Base-by-base conservation (phyloP, 768 basidiomycete genomes). In the Coprinopsis cinerea region DNA sequence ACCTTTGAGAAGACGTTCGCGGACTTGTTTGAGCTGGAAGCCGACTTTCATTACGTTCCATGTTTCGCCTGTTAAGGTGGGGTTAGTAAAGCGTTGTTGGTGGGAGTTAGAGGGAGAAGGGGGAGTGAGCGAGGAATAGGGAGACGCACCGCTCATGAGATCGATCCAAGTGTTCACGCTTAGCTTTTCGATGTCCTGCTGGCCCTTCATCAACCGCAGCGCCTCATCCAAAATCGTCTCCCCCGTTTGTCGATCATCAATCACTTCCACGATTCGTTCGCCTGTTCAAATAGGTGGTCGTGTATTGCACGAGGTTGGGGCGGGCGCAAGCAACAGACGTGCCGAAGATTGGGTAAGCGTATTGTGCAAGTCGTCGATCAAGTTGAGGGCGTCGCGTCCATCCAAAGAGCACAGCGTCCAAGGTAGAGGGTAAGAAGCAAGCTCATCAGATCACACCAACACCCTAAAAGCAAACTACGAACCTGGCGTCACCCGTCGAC, bases 41-140 rank as follows among this genome's bases (percentile, higher is more conserved):
- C 94, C 94, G 48, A 99, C 98, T 71, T 98, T 98, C 86, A 97
- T 92, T 6, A 99, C 93, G 67, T 98, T 99, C 95, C 95, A 99
- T 42, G 95, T 98, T 71, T 99, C 95, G 48, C 95, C 94, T 97
- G n/a, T 49, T 4, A 49, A 20, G 39, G n/a, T n/a, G 15, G 23
- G 30, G 30, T 32, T 32, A 32, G 30, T 32, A 15, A 32, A 9
- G 30, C 7, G 30, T 9, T 32, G 15, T 32, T 32, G 30, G 30
- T 15, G 30, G 30, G 15, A 1, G 42, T 26, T 30, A 37, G 23
- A n/a, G 32, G 34, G 24, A 47, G 13, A 25, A 24, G 11, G 23
- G 9, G 11, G 24, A 42, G 4, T 11, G 25, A 13, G 23, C 22
- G 24, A 28, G 28, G 22, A n/a, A 42, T 20, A 25, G 17, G 49